Evolutionary conservation across 371 early-diverging fungal species (phyloP).

Genomic region (Mortierella sp.): DNA sequence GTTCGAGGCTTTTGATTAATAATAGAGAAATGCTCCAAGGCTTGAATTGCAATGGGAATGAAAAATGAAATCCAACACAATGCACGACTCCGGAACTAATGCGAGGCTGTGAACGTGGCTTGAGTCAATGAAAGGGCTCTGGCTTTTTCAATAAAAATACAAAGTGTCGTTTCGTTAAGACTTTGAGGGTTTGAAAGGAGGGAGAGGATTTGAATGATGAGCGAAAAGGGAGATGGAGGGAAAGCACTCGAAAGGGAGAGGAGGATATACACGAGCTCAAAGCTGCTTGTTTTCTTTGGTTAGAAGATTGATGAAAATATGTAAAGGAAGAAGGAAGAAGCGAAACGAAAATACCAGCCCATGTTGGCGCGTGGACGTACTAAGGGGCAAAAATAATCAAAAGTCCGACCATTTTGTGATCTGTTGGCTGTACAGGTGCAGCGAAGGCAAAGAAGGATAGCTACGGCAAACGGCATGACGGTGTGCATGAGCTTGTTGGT

Average conservation of each 20-base stretch:
- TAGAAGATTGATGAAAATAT: neutral
- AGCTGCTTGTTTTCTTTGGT: neutral
- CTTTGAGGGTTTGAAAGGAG: neutral
- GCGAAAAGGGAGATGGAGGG: constrained; percentile 1
- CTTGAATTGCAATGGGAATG: neutral
- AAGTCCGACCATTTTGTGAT: neutral
- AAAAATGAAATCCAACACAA: neutral
- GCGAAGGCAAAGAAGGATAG: neutral
- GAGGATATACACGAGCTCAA: neutral
- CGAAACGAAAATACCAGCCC: neutral
- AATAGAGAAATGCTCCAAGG: too few species aligned
- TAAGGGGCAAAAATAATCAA: neutral
- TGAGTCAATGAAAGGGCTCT: neutral
- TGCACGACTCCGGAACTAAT: neutral
- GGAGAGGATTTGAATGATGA: neutral
- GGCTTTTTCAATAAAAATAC: neutral
- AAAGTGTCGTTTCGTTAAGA: neutral
- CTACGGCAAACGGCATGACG: neutral
- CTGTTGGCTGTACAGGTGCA: too few species aligned
- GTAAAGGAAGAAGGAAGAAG: neutral
- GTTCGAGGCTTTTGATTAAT: too few species aligned
- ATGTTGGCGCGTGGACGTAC: constrained; percentile 3
- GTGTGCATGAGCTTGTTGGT: neutral
- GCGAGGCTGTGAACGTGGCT: too few species aligned
- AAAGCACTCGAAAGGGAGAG: neutral